Evolutionary conservation across 768 basidiomycete genomes (phyloP).

Genomic region (Guyanaporus albipodus): DNA sequence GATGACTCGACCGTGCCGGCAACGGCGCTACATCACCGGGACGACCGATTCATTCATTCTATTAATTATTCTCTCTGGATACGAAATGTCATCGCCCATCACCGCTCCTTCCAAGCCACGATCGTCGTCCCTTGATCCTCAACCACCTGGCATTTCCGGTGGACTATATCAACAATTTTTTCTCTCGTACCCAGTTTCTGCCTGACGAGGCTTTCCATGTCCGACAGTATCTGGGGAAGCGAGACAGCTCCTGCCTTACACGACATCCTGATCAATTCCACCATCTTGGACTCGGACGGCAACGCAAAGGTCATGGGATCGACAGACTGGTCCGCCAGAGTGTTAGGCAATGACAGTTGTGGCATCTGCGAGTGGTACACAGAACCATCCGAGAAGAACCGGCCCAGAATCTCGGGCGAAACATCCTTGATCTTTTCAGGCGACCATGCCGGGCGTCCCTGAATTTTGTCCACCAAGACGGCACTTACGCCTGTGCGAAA

Average conservation of each 20-base stretch:
- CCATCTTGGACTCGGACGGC: constrained; percentile 76
- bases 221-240: constrained; percentile 20
- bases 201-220: constrained; percentile 20
- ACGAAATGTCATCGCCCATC: constrained; percentile 1
- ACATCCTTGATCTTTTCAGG: constrained; percentile 64
- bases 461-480: constrained; percentile 51
- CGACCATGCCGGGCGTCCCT: constrained; percentile 63
- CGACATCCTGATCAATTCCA: constrained; percentile 45
- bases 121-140: constrained; percentile 41
- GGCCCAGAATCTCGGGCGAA: constrained; percentile 48
- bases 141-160: constrained; percentile 59
- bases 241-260: constrained; percentile 40
- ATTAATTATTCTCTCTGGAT: no score
- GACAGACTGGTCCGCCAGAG: constrained; percentile 25
- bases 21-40: no score
- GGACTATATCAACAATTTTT: constrained; percentile 75
- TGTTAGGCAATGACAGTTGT: constrained; percentile 39
- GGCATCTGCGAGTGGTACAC: constrained; percentile 44
- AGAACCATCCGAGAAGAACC: constrained; percentile 66
- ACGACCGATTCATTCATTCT: no score
- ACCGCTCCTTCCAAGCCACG: constrained; percentile 25
- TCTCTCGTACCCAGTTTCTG: constrained; percentile 59
- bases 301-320: constrained; percentile 47
- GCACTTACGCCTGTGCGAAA: constrained; percentile 79
- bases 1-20: no score